Conservation (phyloP, 1,284 basidiomycete genomes). For the Hymenochaete sp. region DNA sequence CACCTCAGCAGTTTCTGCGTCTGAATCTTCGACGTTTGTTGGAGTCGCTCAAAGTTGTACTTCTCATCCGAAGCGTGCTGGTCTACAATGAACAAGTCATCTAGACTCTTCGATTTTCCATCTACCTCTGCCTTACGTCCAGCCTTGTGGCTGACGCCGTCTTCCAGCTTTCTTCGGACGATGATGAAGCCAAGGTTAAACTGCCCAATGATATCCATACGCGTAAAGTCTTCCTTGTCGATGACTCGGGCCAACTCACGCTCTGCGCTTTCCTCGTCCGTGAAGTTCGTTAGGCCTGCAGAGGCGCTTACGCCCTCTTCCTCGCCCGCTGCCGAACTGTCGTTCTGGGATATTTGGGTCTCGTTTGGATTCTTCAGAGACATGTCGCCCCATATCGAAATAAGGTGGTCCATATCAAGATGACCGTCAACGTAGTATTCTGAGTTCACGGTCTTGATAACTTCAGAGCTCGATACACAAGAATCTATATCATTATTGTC, state of each 20-base stretch:
- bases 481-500: too few species aligned
- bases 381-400: too few species aligned
- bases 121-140: background rate
- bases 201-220: slow-evolving; percentile 87
- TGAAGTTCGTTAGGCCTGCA: slow-evolving; percentile 43
- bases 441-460: too few species aligned
- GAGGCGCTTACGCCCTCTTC: slow-evolving; percentile 21
- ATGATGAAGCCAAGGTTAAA: slow-evolving; percentile 98
- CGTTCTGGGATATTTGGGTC: too few species aligned
- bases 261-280: slow-evolving; percentile 53
- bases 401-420: too few species aligned
- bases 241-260: slow-evolving; percentile 80
- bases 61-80: slow-evolving; percentile 93
- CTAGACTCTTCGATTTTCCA: slow-evolving; percentile 30
- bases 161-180: slow-evolving; percentile 47
- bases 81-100: slow-evolving; percentile 92
- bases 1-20: slow-evolving; percentile 80
- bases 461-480: too few species aligned
- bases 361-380: too few species aligned
- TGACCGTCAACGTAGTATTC: too few species aligned
- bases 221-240: slow-evolving; percentile 76
- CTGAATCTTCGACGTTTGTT: slow-evolving; percentile 79
- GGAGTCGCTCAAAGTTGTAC: slow-evolving; percentile 94
- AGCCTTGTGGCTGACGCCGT: background rate
- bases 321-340: too few species aligned